A percentile compares a stretch with the other conserved stretches of the same genome.
Evolutionary conservation across 148 eudicot genomes (phyloP).

Genomic region (Heliamphora exappendiculata): DNA sequence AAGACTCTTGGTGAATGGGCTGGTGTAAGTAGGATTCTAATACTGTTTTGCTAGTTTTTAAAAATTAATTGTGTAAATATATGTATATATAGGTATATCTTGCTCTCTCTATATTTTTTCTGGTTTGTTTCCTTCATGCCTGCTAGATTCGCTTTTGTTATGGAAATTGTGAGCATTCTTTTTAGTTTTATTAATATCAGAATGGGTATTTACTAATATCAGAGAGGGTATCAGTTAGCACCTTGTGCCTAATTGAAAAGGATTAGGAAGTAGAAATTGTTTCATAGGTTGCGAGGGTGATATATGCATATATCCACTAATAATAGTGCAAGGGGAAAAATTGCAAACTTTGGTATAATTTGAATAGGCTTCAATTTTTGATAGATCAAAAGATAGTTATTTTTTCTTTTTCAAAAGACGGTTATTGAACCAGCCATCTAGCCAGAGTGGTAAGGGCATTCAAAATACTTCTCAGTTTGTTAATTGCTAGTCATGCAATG

Average conservation of each 20-base stretch:
- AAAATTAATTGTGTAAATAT: not conserved
- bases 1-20: constrained; percentile 63
- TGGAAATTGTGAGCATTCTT: not conserved
- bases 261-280: not conserved
- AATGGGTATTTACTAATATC: not conserved
- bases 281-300: not conserved
- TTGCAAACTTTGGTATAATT: not conserved
- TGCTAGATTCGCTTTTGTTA: not conserved
- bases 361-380: not conserved
- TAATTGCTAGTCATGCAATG: not conserved
- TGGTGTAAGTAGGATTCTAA: constrained; percentile 34
- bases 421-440: too few species aligned
- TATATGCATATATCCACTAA: not conserved
- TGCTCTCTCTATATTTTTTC: not conserved
- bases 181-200: not conserved
- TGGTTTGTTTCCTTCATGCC: not conserved
- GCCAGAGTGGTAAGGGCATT: too few species aligned
- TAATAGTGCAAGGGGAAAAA: not conserved
- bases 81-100: too few species aligned
- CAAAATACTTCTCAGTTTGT: not conserved
- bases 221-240: not conserved
- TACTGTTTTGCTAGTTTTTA: not conserved
- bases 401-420: too few species aligned
- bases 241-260: not conserved
- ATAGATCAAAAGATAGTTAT: too few species aligned